These are phyloP conservation scores for Oryza officinalis DNA, from an alignment of 176 grass and related monocot genomes.

Conservation along the genomic window DNA sequence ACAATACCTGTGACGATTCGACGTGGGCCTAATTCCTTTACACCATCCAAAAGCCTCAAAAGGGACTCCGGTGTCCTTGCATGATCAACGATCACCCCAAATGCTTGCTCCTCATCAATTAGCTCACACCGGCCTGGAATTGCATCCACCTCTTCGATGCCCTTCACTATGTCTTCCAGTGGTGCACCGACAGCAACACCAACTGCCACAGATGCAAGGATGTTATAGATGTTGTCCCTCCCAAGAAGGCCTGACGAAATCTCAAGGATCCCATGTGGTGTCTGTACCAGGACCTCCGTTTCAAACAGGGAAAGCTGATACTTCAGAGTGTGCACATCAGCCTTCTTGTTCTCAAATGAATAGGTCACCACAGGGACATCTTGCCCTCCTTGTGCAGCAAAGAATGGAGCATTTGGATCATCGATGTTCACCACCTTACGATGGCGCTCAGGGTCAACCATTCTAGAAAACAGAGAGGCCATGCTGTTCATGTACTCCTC, in stretches of 20 bases:
- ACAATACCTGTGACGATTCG: slow-evolving; percentile 84
- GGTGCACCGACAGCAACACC: slow-evolving; percentile 81
- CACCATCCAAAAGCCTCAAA: slow-evolving; percentile 75
- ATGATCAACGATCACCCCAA: slow-evolving; percentile 88
- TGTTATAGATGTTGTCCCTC: slow-evolving; percentile 82
- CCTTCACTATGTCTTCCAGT: slow-evolving; percentile 90
- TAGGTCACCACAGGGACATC: slow-evolving; percentile 90
- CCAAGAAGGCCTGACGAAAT: slow-evolving; percentile 95
- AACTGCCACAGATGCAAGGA: slow-evolving; percentile 94
- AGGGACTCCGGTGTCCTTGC: slow-evolving; percentile 74
- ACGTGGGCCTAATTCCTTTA: slow-evolving; percentile 75
- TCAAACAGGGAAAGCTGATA: slow-evolving; percentile 94
- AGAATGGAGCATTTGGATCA: slow-evolving; percentile 75
- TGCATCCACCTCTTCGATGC: slow-evolving; percentile 95
- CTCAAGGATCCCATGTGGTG: slow-evolving; percentile 91
- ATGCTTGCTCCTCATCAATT: slow-evolving; percentile 97
- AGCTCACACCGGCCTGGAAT: slow-evolving; percentile 90
- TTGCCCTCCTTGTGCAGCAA: slow-evolving; percentile 68
- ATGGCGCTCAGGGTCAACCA: slow-evolving; percentile 84
- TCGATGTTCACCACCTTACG: slow-evolving; percentile 93
- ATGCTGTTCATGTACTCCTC: slow-evolving; percentile 77
- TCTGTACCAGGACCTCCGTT: slow-evolving; percentile 87
- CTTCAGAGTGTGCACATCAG: slow-evolving; percentile 81
- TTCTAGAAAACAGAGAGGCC: slow-evolving; percentile 69
- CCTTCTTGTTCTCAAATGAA: slow-evolving; percentile 92